Evolutionary conservation across 2,329 filamentous ascomycete species (phyloP), one percentile per base, ranked within the genome.

Genomic region (Diaporthe sp.): DNA sequence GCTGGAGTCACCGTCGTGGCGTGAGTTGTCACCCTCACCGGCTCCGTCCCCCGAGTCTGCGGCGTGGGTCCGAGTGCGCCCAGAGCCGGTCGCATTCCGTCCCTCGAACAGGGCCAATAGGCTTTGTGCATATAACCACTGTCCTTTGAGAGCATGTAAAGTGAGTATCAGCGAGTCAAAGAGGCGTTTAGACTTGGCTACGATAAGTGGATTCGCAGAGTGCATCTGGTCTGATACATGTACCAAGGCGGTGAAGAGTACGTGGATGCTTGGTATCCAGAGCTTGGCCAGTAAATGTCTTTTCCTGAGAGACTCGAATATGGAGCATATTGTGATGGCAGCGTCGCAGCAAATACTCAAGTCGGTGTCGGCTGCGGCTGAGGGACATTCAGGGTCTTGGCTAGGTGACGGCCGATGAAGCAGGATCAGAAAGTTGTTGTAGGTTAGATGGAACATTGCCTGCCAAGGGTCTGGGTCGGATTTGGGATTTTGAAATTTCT

Each of bases 81-180:
- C 19, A 22, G n/a, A 22, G 19, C 38, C 58, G 3, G n/a, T 42
- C 7, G 38, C 8, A 28, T 42, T 61, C 58, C 13, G n/a, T 42
- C 58, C 58, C 4, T 61, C 58, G 8, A 61, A 61, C 2, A 61
- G 38, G n/a, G 58, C 58, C 8, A 42, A 61, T 28, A 61, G n/a
- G 25, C 58, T 61, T 28, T 61, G 58, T 17, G 58, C n/a, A 61
- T 61, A 61, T 61, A 61, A 28, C 58, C 58, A 61, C 58, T 61
- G 58, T 28, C 58, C 58, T 42, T 61, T 61, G n/a, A 61, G 58
- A 42, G 58, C 58, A 42, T 42, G 58, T 8, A 61, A 61, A 42
- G 58, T 61, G 38, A 61, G 58, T 3, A 61, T 42, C 38, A 61
- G 58, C 1, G 58, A 61, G 58, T 61, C 58, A 42, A 61, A 61